phyloP scores from a whole-genome alignment of 1,139 yeast genomes.

The Candida tunisiensis region DNA sequence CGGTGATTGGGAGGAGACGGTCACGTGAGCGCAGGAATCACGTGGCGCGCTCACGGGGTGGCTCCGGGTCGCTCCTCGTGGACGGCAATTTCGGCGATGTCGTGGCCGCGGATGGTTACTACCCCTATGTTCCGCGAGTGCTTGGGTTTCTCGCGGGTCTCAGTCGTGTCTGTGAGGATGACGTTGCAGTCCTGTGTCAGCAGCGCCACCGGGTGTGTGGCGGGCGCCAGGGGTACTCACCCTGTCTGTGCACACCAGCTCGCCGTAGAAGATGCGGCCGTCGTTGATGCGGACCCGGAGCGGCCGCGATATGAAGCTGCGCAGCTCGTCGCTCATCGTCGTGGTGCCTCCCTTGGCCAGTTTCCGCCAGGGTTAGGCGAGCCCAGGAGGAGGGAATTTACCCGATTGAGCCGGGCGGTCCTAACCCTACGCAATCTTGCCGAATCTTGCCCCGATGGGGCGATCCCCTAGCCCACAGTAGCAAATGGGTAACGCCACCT shows the following conservation, averaged over 20 bases:
- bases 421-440: too few relatives aligned
- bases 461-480: too few relatives aligned
- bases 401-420: too few relatives aligned
- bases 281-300: conserved; percentile 14
- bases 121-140: conserved; percentile 15
- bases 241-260: conserved; percentile 14
- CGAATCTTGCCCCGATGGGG: too few relatives aligned
- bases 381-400: too few relatives aligned
- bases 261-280: conserved; percentile 18
- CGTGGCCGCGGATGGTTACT: conserved; percentile 18
- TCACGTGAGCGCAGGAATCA: not conserved
- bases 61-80: conserved; percentile 5
- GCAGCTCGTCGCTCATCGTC: too few relatives aligned
- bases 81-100: conserved; percentile 11
- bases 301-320: conserved; percentile 8
- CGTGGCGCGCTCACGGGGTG: not conserved
- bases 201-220: too few relatives aligned
- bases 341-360: too few relatives aligned
- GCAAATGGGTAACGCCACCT: too few relatives aligned
- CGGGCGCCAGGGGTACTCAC: too few relatives aligned
- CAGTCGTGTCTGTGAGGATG: conserved; percentile 15
- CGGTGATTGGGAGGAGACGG: not conserved
- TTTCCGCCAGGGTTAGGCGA: too few relatives aligned
- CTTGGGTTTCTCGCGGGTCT: conserved; percentile 13
- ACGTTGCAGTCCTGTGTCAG: conserved; percentile 15